A percentile compares a stretch with the other conserved stretches of the same genome.
These are phyloP conservation scores for Ceraceosorus bombacis DNA, from an alignment of 1,284 basidiomycete species.

Conservation along the genomic window DNA sequence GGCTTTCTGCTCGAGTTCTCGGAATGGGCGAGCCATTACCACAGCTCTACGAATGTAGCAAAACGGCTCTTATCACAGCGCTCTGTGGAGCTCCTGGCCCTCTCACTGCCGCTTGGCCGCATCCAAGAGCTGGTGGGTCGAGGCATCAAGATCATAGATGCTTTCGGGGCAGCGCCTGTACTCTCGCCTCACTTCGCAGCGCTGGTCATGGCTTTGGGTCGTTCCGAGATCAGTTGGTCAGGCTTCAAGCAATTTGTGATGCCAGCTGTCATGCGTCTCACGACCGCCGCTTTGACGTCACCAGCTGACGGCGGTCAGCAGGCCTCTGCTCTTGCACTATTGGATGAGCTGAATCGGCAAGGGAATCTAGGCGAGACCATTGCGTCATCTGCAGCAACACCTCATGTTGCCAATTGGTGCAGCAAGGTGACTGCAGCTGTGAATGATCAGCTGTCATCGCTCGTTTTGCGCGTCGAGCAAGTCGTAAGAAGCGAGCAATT, in stretches of 20 bases:
- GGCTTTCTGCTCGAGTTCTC: constrained; percentile 14
- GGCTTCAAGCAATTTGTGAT: constrained; percentile 41
- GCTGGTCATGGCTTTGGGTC: constrained; percentile 31
- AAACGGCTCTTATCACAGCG: constrained; percentile 10
- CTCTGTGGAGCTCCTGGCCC: constrained; percentile 23
- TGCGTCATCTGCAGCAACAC: constrained; percentile 17
- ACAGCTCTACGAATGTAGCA: not conserved
- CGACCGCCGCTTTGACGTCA: constrained; percentile 13
- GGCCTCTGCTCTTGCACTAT: constrained; percentile 21
- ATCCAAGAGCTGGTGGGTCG: constrained; percentile 42
- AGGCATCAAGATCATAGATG: constrained; percentile 34
- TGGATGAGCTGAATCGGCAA: constrained; percentile 22
- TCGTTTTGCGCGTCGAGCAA: not conserved
- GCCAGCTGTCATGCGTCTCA: constrained; percentile 32
- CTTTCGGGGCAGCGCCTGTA: constrained; percentile 15
- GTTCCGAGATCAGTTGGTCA: constrained; percentile 28
- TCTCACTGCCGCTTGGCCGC: constrained; percentile 35
- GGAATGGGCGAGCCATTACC: no score
- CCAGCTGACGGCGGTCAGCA: not conserved
- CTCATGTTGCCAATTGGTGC: constrained; percentile 22
- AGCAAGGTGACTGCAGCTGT: constrained; percentile 15
- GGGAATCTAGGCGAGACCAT: constrained; percentile 12
- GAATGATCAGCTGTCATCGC: not conserved
- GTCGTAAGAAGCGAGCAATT: not conserved
- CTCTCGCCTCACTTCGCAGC: constrained; percentile 33